phyloP scores from a whole-genome alignment of 371 early-diverging fungal species.

The Synchytrium microbalum region DNA sequence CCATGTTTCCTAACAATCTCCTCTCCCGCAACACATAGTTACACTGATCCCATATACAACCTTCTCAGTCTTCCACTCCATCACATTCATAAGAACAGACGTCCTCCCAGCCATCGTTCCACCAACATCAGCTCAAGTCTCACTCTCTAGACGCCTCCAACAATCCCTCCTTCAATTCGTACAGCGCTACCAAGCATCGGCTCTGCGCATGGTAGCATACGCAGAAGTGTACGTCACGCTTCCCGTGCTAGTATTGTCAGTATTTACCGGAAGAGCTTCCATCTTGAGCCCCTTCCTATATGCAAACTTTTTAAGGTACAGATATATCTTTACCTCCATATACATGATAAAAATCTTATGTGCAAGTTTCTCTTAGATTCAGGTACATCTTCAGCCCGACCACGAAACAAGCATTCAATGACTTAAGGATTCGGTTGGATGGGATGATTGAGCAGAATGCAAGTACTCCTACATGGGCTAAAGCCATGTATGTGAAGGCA shows the following conservation, averaged over 20 bases:
- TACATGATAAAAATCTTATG: not conserved
- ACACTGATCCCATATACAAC: slow-evolving; percentile 74
- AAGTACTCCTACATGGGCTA: slow-evolving; percentile 15
- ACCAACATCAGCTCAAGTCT: slow-evolving; percentile 25
- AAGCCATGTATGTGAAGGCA: slow-evolving; percentile 14
- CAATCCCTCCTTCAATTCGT: slow-evolving; percentile 49
- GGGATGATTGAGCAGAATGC: slow-evolving; percentile 9
- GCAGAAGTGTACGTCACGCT: slow-evolving; percentile 72
- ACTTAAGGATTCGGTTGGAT: slow-evolving; percentile 19
- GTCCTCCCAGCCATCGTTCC: slow-evolving; percentile 66
- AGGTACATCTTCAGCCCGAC: slow-evolving; percentile 9
- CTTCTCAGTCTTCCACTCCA: slow-evolving; percentile 77
- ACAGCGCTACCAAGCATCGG: slow-evolving; percentile 58
- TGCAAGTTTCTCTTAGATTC: too few species aligned
- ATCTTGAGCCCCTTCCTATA: slow-evolving; percentile 69
- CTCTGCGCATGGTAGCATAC: slow-evolving; percentile 67
- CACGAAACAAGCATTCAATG: slow-evolving; percentile 32
- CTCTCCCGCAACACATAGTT: slow-evolving; percentile 33
- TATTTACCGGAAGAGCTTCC: slow-evolving; percentile 52
- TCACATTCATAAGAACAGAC: slow-evolving; percentile 67
- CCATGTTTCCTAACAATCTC: not conserved
- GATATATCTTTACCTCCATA: slow-evolving; percentile 64
- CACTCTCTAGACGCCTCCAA: slow-evolving; percentile 18
- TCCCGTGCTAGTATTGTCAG: slow-evolving; percentile 51
- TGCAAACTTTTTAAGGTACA: slow-evolving; percentile 77